Base-by-base conservation (phyloP, 495 filamentous ascomycete genomes). In the Hyaloscypha finlandica region DNA sequence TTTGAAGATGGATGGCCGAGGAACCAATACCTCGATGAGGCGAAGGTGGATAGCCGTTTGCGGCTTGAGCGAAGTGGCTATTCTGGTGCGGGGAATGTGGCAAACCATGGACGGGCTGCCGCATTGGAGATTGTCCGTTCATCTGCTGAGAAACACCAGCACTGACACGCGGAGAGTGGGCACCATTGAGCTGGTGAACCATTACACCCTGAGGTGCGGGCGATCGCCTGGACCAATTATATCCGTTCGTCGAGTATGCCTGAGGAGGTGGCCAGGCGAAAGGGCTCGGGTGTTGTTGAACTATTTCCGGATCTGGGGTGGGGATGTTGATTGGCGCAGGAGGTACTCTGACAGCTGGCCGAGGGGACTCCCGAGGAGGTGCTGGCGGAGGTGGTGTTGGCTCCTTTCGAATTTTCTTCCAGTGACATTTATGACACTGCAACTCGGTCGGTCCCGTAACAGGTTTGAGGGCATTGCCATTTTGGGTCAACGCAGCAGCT, bases 381-480 rank as follows among this genome's bases (percentile, higher is more conserved):
- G 76, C 74, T 4, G 75, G 67, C 48, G 63, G 81, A 3, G 78
- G 74, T 11, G 73, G 69, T 11, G 68, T 64, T 1, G 80, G 76
- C 58, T 80, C 76, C 52, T 77, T 77, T 2, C 71, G 73, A 1
- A 74, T 71, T 68, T 79, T 84, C 70, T 80, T 84, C 52, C 57
- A 69, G 53, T 75, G 74, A 58, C 84, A 86, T 68, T 86, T 81
- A 67, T 86, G 84, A 66, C 84, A 86, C 65, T 86, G 84, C 61
- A 80, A 80, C 51, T 74, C 68, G 4, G 55, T 72, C 16, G 64
- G 31, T 35, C 51, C 31, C 42, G 33, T 39, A 39, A 42, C 32
- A 19, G 54, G 19, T 11, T 30, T 30, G 8, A 30, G 32, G 0
- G 56, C 48, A 53, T 74, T 70, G 0, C 48, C 54, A 45, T 74